phyloP scores from a whole-genome alignment of 1,284 basidiomycete genomes.

The Boletus calvinii region DNA sequence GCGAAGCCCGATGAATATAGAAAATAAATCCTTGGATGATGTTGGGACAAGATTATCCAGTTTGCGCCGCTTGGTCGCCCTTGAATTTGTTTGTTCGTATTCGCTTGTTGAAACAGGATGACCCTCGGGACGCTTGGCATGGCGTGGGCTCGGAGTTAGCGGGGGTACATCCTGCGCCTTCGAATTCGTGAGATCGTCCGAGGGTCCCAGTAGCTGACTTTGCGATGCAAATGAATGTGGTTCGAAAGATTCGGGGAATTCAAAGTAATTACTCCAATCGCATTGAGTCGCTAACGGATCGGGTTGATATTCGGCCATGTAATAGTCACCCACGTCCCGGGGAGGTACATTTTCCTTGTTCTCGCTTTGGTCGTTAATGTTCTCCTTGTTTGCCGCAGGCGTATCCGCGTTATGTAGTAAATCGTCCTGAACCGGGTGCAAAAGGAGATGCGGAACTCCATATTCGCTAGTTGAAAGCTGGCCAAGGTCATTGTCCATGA shows the following conservation, averaged over 20 bases:
- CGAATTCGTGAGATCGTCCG: constrained; percentile 4
- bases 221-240: constrained; percentile 30
- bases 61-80: constrained; percentile 27
- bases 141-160: constrained; percentile 5
- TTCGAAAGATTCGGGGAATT: constrained; percentile 29
- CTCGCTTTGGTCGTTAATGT: constrained; percentile 9
- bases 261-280: constrained; percentile 29
- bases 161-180: constrained; percentile 4
- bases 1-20: constrained; percentile 26
- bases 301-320: neutral
- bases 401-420: neutral
- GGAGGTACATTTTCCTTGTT: constrained; percentile 27
- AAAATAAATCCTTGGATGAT: constrained; percentile 30
- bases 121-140: neutral
- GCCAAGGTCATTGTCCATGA: constrained; percentile 7
- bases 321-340: neutral
- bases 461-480: constrained; percentile 9
- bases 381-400: constrained; percentile 16
- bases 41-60: constrained; percentile 28
- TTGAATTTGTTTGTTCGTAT: constrained; percentile 3
- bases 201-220: constrained; percentile 7
- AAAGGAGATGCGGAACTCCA: constrained; percentile 3
- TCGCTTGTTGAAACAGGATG: constrained; percentile 1
- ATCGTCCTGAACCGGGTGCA: neutral
- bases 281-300: constrained; percentile 5